These are phyloP conservation scores for Tylopilus sp. DNA, from an alignment of 1,284 basidiomycete species.

Conservation along the genomic window DNA sequence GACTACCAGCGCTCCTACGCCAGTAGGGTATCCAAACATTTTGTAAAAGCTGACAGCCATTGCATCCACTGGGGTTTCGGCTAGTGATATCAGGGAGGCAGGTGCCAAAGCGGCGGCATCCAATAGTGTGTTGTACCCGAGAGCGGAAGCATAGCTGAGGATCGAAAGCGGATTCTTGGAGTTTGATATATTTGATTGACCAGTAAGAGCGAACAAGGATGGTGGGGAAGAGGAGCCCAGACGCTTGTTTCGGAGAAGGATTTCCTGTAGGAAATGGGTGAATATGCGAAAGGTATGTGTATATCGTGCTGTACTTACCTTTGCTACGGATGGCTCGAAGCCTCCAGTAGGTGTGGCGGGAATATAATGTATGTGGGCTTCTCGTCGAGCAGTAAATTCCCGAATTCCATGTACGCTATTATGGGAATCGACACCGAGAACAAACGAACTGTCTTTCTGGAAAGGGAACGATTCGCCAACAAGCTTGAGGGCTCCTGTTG, in stretches of 20 bases:
- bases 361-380: constrained; percentile 71
- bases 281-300: neutral
- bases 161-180: constrained; percentile 69
- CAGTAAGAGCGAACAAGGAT: constrained; percentile 78
- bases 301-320: constrained; percentile 53
- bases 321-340: constrained; percentile 65
- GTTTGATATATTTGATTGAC: constrained; percentile 85
- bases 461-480: constrained; percentile 87
- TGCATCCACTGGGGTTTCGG: constrained; percentile 76
- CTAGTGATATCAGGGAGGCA: constrained; percentile 73
- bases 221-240: constrained; percentile 55
- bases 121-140: constrained; percentile 80
- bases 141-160: constrained; percentile 68
- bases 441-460: constrained; percentile 61
- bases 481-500: constrained; percentile 82
- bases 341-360: constrained; percentile 72
- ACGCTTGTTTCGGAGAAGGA: constrained; percentile 56
- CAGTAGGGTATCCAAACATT: constrained; percentile 91
- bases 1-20: constrained; percentile 82
- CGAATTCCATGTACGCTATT: constrained; percentile 89
- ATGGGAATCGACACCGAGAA: constrained; percentile 81
- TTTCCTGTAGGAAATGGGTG: constrained; percentile 44
- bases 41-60: constrained; percentile 90
- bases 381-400: constrained; percentile 68
- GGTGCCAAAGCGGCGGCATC: constrained; percentile 86